Conservation (phyloP, 2,329 filamentous ascomycete species). For the Alternaria alternata region DNA sequence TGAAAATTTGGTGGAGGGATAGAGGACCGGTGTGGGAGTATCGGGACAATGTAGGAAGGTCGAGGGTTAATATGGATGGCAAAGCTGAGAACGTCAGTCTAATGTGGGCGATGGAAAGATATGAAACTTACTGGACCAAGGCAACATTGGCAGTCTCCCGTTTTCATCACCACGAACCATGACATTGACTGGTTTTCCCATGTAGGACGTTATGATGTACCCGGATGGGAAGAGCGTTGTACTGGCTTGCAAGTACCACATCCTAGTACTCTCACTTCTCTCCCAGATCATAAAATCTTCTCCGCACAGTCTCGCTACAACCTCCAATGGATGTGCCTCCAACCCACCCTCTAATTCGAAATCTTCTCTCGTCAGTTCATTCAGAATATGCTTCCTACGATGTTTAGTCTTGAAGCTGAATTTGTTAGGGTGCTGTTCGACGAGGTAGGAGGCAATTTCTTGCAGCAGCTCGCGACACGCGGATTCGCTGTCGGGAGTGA, state of each 20-base stretch:
- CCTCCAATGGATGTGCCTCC: slow-evolving; percentile 57
- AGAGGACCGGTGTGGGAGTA: slow-evolving; percentile 37
- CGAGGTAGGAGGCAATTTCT: slow-evolving; percentile 57
- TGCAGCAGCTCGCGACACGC: slow-evolving; percentile 59
- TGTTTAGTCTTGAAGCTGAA: slow-evolving; percentile 45
- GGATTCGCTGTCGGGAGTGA: slow-evolving; percentile 54
- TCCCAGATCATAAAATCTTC: slow-evolving; percentile 62
- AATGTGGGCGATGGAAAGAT: background rate
- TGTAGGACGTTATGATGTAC: slow-evolving; percentile 59
- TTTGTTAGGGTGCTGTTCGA: slow-evolving; percentile 53
- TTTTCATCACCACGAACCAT: slow-evolving; percentile 55
- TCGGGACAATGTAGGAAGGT: slow-evolving; percentile 43
- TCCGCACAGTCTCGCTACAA: slow-evolving; percentile 59
- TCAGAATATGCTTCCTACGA: slow-evolving; percentile 40
- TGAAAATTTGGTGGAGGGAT: slow-evolving; percentile 57
- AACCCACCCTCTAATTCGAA: slow-evolving; percentile 43
- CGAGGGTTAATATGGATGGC: slow-evolving; percentile 23
- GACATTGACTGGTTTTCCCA: slow-evolving; percentile 59
- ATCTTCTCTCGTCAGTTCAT: slow-evolving; percentile 56
- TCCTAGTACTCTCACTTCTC: slow-evolving; percentile 54
- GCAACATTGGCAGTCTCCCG: slow-evolving; percentile 52
- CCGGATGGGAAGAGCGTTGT: slow-evolving; percentile 63
- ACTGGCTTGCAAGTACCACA: slow-evolving; percentile 60
- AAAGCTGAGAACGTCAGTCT: slow-evolving; percentile 15
- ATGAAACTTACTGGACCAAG: slow-evolving; percentile 58